Evolutionary conservation across 768 basidiomycete genomes (phyloP), one percentile per base, ranked within the genome.

Genomic region (Exidia glandulosa): DNA sequence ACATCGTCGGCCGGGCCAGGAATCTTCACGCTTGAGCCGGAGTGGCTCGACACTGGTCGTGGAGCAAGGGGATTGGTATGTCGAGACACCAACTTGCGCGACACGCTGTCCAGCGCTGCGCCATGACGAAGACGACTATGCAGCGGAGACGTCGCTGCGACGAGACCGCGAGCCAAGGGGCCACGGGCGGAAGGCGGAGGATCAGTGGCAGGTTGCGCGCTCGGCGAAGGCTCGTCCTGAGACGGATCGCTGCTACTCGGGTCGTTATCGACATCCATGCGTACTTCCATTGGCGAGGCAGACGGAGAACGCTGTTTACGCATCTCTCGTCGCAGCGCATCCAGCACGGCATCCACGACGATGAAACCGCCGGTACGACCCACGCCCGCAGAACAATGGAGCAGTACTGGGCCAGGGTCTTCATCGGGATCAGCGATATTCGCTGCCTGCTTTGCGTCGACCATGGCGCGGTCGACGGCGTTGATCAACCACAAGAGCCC

Each of bases 281-380:
- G 3, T 6, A 56, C 54, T 9, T 56, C 54, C 54, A 56, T 56
- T 10, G 16, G 9, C 30, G 41, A 29, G n/a, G 30, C 33, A 9
- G 45, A 55, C 14, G 30, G 27, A 29, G 30, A 50, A 61, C 65
- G 61, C 45, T 63, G 61, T 32, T 58, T 56, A 25, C 34, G 34
- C 67, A 86, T 65, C 71, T 92, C 88, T 57, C 78, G 70, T 66
- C 81, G 74, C 3, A 93, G 73, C 3, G 82, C 86, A 67, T 91
- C 88, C 58, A 94, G 74, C n/a, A 91, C 77, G 7, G 90, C 86
- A 69, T 93, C 90, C 1, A 95, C 82, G 7, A 90, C 84, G 67
- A 97, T 93, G 70, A 91, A 97, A 29, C 88, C 90, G 25, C 95
- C 95, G 0, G 95, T 97, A 45, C 95, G 81, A 0, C 95, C 95